Evolutionary conservation across 441 rosid species (phyloP), one percentile per base, ranked within the genome.

Genomic region (Kokia cookei): DNA sequence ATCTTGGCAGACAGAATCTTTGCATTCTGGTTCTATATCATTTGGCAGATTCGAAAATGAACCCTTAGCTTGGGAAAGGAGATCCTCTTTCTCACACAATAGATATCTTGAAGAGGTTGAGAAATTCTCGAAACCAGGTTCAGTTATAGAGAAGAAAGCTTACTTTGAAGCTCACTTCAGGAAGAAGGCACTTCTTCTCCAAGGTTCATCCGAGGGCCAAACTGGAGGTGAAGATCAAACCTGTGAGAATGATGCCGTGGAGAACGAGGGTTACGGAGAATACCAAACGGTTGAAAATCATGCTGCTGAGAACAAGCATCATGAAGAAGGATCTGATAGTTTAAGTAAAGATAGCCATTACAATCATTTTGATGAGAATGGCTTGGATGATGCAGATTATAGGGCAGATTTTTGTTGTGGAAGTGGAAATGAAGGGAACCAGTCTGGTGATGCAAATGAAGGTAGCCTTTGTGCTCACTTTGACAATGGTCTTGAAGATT

Each of bases 51-150:
- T 93, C 72, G 96, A 93, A 77, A 86, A 73, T 48, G 95, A 93
- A 60, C 81, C 86, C 27, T 62, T 93, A 66, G 84, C 87, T 63
- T 93, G 98, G 97, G 98, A 93, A 77, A 90, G 85, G 73, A 84
- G 93, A 69, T 93, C 98, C 32, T 90, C 96, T 0, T 93, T 93
- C 78, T 85, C 89, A 26, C 98, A 89, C 75, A 93, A 93, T 47
- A 88, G 80, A 80, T 93, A 93, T 77, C 97, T 93, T 64, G 97
- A 89, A 83, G 98, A 93, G 84, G 98, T 86, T 47, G 98, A 90
- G 84, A 93, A 83, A 75, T 89, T 82, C 83, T 91, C 97, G 42
- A 93, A 77, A 82, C 94, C 91, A 4, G 97, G 98, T 62, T 89
- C 92, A 55, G 98, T 93, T n/a, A 81, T 78, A 51, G 85, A 86